Evolutionary conservation across 106 monocot species (phyloP).

Genomic region (Chionographis japonica): DNA sequence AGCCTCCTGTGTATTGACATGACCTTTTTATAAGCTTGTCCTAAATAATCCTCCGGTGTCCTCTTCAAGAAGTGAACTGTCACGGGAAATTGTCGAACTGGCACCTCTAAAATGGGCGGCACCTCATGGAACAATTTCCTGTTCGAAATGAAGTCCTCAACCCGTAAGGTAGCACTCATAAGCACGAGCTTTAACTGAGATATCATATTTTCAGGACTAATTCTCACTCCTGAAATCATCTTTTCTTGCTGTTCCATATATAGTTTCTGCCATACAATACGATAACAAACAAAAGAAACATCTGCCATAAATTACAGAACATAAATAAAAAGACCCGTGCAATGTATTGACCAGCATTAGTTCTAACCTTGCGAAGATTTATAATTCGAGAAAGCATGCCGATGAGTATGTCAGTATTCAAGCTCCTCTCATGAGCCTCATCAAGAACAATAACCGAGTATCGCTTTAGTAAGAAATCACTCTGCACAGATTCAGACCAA

Average conservation of each 20-base stretch:
- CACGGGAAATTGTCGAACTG: conserved; percentile 79
- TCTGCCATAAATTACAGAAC: background rate
- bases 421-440: conserved; percentile 98
- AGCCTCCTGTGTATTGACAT: conserved; percentile 79
- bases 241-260: conserved; percentile 66
- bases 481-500: conserved; percentile 32
- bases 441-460: conserved; percentile 92
- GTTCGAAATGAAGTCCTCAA: conserved; percentile 84
- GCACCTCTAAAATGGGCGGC: conserved; percentile 78
- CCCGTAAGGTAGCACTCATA: conserved; percentile 92
- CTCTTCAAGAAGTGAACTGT: conserved; percentile 84
- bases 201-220: conserved; percentile 52
- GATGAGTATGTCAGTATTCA: conserved; percentile 93
- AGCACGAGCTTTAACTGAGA: conserved; percentile 69
- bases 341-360: background rate
- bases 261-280: conserved; percentile 42
- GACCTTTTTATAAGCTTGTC: conserved; percentile 87
- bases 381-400: conserved; percentile 94
- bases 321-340: background rate
- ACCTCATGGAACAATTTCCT: conserved; percentile 59
- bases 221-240: conserved; percentile 38
- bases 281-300: background rate
- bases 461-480: conserved; percentile 77
- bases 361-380: conserved; percentile 62
- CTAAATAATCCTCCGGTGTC: conserved; percentile 73